These are phyloP conservation scores for Choanephora cucurbitarum DNA, from an alignment of 371 early-diverging fungal species.

Conservation along the genomic window DNA sequence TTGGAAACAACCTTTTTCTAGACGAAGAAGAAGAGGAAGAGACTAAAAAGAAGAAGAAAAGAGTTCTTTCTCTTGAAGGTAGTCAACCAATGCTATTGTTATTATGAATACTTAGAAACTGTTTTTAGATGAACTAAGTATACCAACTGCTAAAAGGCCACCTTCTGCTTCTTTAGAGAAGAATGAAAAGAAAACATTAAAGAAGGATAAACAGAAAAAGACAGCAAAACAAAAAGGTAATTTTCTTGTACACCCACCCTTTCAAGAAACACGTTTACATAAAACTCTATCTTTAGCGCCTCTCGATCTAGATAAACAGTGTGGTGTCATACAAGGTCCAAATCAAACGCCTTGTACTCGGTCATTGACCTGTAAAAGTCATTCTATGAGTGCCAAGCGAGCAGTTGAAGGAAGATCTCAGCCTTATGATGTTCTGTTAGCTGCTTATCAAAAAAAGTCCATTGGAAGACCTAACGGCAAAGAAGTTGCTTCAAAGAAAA, in stretches of 20 bases:
- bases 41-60: too few species aligned
- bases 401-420: constrained; percentile 77
- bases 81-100: not conserved
- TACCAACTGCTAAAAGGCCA: constrained; percentile 20
- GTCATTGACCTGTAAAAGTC: constrained; percentile 84
- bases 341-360: constrained; percentile 71
- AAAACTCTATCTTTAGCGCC: too few species aligned
- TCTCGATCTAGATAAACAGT: constrained; percentile 82
- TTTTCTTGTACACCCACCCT: too few species aligned
- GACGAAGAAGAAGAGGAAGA: too few species aligned
- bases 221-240: constrained; percentile 47
- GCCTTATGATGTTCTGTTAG: constrained; percentile 72
- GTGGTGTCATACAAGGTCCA: constrained; percentile 70
- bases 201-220: constrained; percentile 39
- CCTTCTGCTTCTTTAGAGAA: constrained; percentile 31
- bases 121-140: constrained; percentile 14
- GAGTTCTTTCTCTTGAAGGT: constrained; percentile 7
- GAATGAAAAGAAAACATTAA: constrained; percentile 40
- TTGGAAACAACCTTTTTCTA: constrained; percentile 8
- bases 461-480: constrained; percentile 51
- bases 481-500: too few species aligned
- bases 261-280: too few species aligned
- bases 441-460: constrained; percentile 70
- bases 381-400: constrained; percentile 84
- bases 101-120: too few species aligned